phyloP scores from a whole-genome alignment of 192 early-diverging fungal genomes.

The Fimicolochytrium jonesii region DNA sequence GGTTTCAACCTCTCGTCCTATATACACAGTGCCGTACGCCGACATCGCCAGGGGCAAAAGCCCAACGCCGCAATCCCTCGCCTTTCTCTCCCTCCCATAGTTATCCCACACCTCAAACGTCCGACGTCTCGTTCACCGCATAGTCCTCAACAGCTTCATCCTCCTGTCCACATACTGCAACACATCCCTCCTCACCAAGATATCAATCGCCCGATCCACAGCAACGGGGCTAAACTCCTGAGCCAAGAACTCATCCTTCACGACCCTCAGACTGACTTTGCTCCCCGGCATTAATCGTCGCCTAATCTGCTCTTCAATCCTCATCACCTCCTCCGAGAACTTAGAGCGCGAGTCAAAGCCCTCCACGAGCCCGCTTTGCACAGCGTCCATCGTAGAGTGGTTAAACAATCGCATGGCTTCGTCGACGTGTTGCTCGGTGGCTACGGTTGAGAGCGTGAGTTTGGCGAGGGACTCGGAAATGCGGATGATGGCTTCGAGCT shows the following conservation, averaged over 20 bases:
- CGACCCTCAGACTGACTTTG: slow-evolving; percentile 47
- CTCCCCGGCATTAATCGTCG: slow-evolving; percentile 85
- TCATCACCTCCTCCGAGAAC: slow-evolving; percentile 69
- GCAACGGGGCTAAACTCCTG: slow-evolving; percentile 30
- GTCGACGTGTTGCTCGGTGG: slow-evolving; percentile 85
- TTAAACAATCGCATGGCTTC: slow-evolving; percentile 98
- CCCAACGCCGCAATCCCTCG: no score
- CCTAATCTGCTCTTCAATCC: slow-evolving; percentile 79
- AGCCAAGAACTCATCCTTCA: slow-evolving; percentile 57
- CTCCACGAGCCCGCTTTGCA: slow-evolving; percentile 78
- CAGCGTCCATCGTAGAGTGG: slow-evolving; percentile 94
- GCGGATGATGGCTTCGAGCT: slow-evolving; percentile 95
- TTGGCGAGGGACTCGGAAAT: slow-evolving; percentile 98
- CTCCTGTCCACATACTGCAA: slow-evolving; percentile 78
- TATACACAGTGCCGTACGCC: no score
- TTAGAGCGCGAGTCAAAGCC: slow-evolving; percentile 71
- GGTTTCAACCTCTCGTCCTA: no score
- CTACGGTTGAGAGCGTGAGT: slow-evolving; percentile 78
- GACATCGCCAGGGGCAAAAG: no score
- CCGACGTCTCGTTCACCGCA: no score
- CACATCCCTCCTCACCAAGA: slow-evolving; percentile 75
- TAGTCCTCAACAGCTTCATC: slow-evolving; percentile 39
- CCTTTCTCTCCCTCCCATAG: no score
- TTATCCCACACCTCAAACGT: no score
- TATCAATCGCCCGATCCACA: slow-evolving; percentile 69